phyloP scores from a whole-genome alignment of 192 early-diverging fungal species.

The Mortierella hygrophila region DNA sequence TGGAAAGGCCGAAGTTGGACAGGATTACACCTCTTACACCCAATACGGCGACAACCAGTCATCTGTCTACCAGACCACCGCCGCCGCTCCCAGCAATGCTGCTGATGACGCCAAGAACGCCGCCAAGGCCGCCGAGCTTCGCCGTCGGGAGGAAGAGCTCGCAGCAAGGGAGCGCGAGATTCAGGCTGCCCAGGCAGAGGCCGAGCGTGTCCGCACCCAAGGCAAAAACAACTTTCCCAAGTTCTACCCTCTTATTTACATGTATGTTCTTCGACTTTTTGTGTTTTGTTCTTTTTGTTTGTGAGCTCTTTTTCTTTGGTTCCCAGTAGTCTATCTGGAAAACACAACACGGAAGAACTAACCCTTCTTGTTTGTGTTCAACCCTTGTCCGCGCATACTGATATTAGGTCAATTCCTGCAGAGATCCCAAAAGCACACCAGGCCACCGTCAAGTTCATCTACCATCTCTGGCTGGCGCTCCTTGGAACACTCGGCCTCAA shows the following conservation, averaged over 20 bases:
- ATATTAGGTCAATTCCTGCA: constrained; percentile 65
- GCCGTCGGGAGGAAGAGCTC: constrained; percentile 81
- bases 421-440: constrained; percentile 79
- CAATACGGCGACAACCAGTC: constrained; percentile 52
- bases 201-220: constrained; percentile 67
- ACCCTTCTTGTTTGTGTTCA: not conserved
- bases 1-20: constrained; percentile 33
- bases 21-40: constrained; percentile 50
- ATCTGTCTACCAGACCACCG: constrained; percentile 35
- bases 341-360: not conserved
- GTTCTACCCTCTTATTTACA: constrained; percentile 86
- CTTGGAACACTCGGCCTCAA: constrained; percentile 80
- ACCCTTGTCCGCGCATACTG: not conserved
- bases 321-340: not conserved
- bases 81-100: constrained; percentile 10
- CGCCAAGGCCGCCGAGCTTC: constrained; percentile 78
- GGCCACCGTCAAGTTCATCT: constrained; percentile 75
- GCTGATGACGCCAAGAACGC: constrained; percentile 41
- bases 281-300: not conserved
- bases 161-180: constrained; percentile 81
- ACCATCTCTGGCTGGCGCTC: constrained; percentile 80
- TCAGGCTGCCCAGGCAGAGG: constrained; percentile 70
- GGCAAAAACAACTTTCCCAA: constrained; percentile 89
- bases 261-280: constrained; percentile 52
- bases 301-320: not conserved